Base-by-base conservation (phyloP, 2,329 filamentous ascomycete genomes). In the Xylariaceae sp. region DNA sequence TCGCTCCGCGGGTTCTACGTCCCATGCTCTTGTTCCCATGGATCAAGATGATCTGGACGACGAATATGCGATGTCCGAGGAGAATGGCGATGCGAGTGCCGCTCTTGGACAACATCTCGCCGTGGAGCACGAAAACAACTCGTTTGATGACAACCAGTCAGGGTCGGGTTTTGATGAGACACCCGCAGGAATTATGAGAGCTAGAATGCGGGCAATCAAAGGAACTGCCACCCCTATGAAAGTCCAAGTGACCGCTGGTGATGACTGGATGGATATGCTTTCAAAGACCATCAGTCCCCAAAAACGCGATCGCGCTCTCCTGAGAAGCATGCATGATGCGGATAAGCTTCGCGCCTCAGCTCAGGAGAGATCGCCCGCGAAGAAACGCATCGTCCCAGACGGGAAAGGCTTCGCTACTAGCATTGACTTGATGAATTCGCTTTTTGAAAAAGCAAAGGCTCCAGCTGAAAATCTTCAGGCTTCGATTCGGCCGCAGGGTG, bases 401-500 rank as follows among this genome's bases (percentile, higher is more conserved):
- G 72, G 76, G 40, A 79, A 79, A 50, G 83, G 85, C 1, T 91
- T 95, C 64, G 78, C 82, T 16, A 95, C 86, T 16, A 90, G 87
- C 58, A 95, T 97, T 67, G 93, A 96, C 69, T 72, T 96, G 62
- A 96, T 95, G 89, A 91, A 95, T 62, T 95, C 89, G 36, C 72
- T 96, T 42, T 96, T 94, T 65, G 85, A 87, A 62, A 79, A 85
- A 65, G 75, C 81, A 49, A 81, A 78, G 68, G 74, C 72, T 39
- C 74, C 74, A 49, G 65, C 68, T 39, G 71, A 77, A 55, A 77
- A 73, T 54, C 62, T 73, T 41, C 74, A 76, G 56, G 71, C 69
- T 49, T 66, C 71, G 28, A 59, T 71, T 51, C 64, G 73, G 45
- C 68, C 72, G 54, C 80, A 80, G 67, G 85, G 87, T 66, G 84